Percentiles rank a stretch among this genome's conserved stretches.
These are phyloP conservation scores for Oryza glumipatula DNA, from an alignment of 176 grass and related monocot genomes.

Conservation along the genomic window DNA sequence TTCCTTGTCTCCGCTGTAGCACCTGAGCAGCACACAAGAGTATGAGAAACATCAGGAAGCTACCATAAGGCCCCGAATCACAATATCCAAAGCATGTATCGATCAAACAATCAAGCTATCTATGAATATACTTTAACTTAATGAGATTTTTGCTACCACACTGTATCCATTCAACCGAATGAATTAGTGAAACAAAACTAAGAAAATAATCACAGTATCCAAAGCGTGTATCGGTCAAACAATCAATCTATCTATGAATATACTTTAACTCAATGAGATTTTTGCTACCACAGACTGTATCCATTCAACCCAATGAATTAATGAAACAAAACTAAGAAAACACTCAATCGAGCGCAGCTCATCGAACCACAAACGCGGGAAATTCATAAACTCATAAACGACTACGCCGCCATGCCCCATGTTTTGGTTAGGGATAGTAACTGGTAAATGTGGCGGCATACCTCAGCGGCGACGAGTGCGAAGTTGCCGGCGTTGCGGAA, in stretches of 20 bases:
- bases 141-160: not conserved
- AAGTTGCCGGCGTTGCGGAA: slow-evolving; percentile 88
- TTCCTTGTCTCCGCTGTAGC: slow-evolving; percentile 80
- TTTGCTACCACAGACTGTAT: not conserved
- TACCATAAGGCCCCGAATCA: slow-evolving; percentile 1
- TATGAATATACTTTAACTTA: not conserved
- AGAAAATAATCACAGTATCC: not conserved
- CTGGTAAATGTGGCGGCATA: slow-evolving; percentile 22
- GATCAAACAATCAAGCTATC: slow-evolving; percentile 22
- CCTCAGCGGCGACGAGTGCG: slow-evolving; percentile 84
- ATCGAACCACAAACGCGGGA: slow-evolving; percentile 4
- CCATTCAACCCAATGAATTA: not conserved
- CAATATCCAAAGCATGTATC: not conserved
- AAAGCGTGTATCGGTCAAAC: not conserved
- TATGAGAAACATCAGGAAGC: slow-evolving; percentile 11
- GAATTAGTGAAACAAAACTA: slow-evolving; percentile 4
- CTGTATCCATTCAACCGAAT: not conserved
- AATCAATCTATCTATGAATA: slow-evolving; percentile 4
- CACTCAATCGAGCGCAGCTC: not conserved
- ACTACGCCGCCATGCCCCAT: not conserved
- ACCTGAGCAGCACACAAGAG: slow-evolving; percentile 49
- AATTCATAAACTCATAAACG: not conserved
- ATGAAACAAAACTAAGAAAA: not conserved
- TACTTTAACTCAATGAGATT: not conserved
- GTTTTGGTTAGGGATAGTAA: not conserved